Evolutionary conservation across 2,329 filamentous ascomycete genomes (phyloP).

Genomic region (Hortaea sp.): DNA sequence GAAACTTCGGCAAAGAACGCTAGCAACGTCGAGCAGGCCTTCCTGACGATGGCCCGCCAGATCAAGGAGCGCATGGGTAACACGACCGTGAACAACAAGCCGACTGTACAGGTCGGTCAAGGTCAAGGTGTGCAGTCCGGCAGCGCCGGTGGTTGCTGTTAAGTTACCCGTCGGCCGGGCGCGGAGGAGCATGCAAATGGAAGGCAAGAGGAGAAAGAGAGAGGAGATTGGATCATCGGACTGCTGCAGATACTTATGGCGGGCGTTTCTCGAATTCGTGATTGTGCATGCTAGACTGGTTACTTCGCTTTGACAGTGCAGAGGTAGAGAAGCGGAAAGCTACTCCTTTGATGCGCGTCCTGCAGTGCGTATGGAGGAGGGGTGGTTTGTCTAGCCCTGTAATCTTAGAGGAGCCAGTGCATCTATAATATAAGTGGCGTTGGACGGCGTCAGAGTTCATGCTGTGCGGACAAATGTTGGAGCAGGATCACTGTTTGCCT

Average conservation of each 20-base stretch:
- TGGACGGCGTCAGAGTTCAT: too few relatives aligned
- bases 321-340: too few relatives aligned
- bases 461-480: too few relatives aligned
- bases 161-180: slow-evolving; percentile 26
- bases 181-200: not conserved
- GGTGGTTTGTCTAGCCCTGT: too few relatives aligned
- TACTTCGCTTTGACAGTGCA: not conserved
- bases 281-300: not conserved
- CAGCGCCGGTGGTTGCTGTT: slow-evolving; percentile 83
- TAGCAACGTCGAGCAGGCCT: slow-evolving; percentile 98
- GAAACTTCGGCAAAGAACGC: slow-evolving; percentile 99
- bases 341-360: too few relatives aligned
- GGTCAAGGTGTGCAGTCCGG: slow-evolving; percentile 88
- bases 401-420: too few relatives aligned
- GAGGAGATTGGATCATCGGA: not conserved
- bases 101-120: slow-evolving; percentile 88
- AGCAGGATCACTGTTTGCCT: too few relatives aligned
- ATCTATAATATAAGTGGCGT: too few relatives aligned
- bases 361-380: too few relatives aligned
- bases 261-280: not conserved
- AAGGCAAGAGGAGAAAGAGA: not conserved
- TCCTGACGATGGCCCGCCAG: slow-evolving; percentile 98
- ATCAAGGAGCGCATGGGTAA: slow-evolving; percentile 99
- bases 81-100: slow-evolving; percentile 95
- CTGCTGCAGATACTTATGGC: not conserved